Conservation (phyloP, 805 yeast genomes). For the Saccharomycopsis microspora region DNA sequence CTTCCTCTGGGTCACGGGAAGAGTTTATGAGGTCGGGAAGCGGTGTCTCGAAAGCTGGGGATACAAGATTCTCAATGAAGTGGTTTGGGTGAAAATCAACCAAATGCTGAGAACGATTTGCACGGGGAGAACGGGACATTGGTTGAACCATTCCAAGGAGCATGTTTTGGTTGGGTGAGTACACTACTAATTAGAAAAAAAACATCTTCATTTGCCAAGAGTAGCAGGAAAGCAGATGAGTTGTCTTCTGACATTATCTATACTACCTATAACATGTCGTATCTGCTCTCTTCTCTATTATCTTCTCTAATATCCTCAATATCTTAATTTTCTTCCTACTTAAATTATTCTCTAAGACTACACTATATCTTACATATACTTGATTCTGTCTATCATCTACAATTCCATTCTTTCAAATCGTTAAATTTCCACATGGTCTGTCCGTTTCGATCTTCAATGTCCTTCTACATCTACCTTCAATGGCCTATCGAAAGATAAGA, state of each 20-base stretch:
- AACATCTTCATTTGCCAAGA: neutral
- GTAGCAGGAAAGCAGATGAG: neutral
- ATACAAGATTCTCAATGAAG: conserved; percentile 62
- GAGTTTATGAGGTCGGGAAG: conserved; percentile 84
- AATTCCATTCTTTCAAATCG: too few species aligned
- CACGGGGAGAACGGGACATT: conserved; percentile 94
- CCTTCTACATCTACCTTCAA: too few species aligned
- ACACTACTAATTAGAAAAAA: neutral
- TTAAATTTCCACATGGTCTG: too few species aligned
- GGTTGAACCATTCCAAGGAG: conserved; percentile 93
- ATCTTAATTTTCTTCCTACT: too few species aligned
- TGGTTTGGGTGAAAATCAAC: conserved; percentile 86
- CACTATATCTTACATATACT: too few species aligned
- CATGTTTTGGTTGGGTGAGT: conserved; percentile 68
- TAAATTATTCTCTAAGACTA: too few species aligned
- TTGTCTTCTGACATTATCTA: neutral
- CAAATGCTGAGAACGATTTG: conserved; percentile 82
- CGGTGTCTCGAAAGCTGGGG: conserved; percentile 76
- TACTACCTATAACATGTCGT: neutral
- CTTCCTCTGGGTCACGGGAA: conserved; percentile 89
- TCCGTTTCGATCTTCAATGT: too few species aligned
- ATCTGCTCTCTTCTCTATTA: too few species aligned
- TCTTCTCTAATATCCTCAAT: too few species aligned
- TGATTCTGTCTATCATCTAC: too few species aligned
- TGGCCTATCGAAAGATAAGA: too few species aligned